Conservation (phyloP, 2,329 filamentous ascomycete species). For the Pseudogymnoascus sp. region DNA sequence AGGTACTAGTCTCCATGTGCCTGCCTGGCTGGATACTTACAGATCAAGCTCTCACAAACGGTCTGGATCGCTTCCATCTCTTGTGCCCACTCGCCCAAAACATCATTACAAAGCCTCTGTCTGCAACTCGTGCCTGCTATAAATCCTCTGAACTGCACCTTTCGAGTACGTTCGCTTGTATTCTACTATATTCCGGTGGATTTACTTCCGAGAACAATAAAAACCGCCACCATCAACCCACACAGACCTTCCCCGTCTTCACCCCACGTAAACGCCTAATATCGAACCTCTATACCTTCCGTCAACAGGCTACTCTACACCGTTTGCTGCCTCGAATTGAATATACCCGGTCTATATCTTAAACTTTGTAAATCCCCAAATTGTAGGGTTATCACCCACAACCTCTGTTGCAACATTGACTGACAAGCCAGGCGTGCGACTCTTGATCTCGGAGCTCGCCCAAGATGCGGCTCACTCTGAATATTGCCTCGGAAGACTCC, state of each 20-base stretch:
- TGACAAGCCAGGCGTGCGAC: background rate
- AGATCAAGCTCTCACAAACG: background rate
- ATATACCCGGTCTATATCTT: background rate
- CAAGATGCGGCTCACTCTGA: constrained; percentile 77
- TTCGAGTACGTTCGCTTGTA: background rate
- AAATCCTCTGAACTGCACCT: background rate
- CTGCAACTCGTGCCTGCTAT: background rate
- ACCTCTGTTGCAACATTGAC: background rate
- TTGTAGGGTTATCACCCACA: background rate
- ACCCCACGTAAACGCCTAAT: constrained; percentile 2
- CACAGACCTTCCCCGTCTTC: background rate
- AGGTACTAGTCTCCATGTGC: background rate
- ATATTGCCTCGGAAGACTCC: constrained; percentile 61
- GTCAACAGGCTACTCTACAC: background rate
- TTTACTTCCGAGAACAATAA: background rate
- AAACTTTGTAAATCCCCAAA: background rate
- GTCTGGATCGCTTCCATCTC: background rate
- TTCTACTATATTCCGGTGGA: background rate
- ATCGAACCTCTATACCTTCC: background rate
- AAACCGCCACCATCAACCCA: background rate
- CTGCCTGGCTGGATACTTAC: constrained; percentile 6
- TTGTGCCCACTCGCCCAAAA: background rate
- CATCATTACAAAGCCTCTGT: background rate
- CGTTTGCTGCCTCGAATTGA: background rate
- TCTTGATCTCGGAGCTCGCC: constrained; percentile 6